Evolutionary conservation across 352 stramenopile genomes (phyloP).

Genomic region (Phytophthora nicotianae): DNA sequence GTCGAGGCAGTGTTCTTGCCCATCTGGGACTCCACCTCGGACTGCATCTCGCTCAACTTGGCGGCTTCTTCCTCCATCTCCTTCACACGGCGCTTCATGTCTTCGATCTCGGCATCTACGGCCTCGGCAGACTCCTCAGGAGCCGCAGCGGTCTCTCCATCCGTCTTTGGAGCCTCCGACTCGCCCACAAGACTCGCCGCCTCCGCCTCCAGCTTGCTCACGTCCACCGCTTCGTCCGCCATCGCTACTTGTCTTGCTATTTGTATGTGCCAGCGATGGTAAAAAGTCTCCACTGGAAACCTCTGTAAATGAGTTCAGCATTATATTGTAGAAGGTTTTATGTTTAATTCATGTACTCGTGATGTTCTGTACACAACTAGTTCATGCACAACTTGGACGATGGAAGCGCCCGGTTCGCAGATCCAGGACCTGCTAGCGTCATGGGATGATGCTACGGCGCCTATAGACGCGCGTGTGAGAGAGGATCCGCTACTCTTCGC

Average conservation of each 20-base stretch:
- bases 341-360: too few species aligned
- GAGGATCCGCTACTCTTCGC: constrained; percentile 32
- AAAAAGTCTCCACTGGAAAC: neutral
- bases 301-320: neutral
- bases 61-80: constrained; percentile 87
- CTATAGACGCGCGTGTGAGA: constrained; percentile 30
- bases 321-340: neutral
- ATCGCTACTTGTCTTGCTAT: constrained; percentile 33
- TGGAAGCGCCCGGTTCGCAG: constrained; percentile 11
- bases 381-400: too few species aligned
- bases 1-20: constrained; percentile 59
- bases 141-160: constrained; percentile 6
- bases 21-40: constrained; percentile 81
- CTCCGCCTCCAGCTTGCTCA: constrained; percentile 59
- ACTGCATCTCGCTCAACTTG: constrained; percentile 86
- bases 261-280: constrained; percentile 20
- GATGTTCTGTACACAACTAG: too few species aligned
- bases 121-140: constrained; percentile 38
- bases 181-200: constrained; percentile 40
- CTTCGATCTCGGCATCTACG: constrained; percentile 78
- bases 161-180: constrained; percentile 19
- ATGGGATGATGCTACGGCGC: constrained; percentile 44
- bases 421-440: constrained; percentile 33
- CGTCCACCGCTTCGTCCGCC: constrained; percentile 51
- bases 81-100: constrained; percentile 84